Percentiles rank a stretch among this genome's conserved stretches.
Evolutionary conservation across 306 rosid species (phyloP).

Genomic region (Lablab purpureus): DNA sequence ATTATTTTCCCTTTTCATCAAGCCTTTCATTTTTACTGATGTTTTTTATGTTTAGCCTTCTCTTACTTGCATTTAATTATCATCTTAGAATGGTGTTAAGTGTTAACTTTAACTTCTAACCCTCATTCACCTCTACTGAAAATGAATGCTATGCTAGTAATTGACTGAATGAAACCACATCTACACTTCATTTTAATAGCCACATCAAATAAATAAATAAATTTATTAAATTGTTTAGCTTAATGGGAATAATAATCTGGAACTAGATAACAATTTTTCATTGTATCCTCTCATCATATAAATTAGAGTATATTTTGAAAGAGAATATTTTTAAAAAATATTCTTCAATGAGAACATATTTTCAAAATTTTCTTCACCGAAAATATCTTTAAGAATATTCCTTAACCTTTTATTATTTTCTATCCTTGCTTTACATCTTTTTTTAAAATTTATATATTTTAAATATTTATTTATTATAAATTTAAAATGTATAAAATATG

Average conservation of each 20-base stretch:
- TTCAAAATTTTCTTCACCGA: not conserved
- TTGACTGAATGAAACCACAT: not conserved
- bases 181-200: not conserved
- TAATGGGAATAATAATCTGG: too few relatives aligned
- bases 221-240: too few relatives aligned
- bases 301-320: too few relatives aligned
- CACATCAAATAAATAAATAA: too few relatives aligned
- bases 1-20: slow-evolving; percentile 56
- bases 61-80: slow-evolving; percentile 47
- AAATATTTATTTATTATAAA: not conserved
- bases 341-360: not conserved
- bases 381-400: not conserved
- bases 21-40: slow-evolving; percentile 58
- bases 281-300: too few relatives aligned
- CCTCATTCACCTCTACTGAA: slow-evolving; percentile 15
- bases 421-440: not conserved
- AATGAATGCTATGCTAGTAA: slow-evolving; percentile 19
- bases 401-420: not conserved
- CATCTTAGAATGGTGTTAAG: slow-evolving; percentile 32
- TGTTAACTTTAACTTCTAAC: slow-evolving; percentile 40
- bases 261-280: too few relatives aligned
- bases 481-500: not conserved
- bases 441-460: too few relatives aligned
- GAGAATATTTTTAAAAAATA: not conserved
- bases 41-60: slow-evolving; percentile 52